These are phyloP conservation scores for Schizosaccharomyces lindneri DNA, from an alignment of 805 yeast genomes.

Conservation along the genomic window DNA sequence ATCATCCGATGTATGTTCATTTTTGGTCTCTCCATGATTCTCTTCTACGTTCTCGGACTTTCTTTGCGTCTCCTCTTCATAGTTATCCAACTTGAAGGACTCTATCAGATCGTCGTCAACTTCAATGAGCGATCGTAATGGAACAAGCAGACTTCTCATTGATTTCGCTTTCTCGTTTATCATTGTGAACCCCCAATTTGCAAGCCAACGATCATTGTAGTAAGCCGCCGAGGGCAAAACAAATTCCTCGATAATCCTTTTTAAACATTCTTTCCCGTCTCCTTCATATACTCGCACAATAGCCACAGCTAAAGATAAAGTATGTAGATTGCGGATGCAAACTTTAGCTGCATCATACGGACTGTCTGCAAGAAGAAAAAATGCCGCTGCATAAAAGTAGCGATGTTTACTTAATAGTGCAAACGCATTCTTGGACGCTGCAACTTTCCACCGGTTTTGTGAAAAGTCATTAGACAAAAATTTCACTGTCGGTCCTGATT, in stretches of 20 bases:
- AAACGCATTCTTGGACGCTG: conserved; percentile 81
- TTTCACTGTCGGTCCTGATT: conserved; percentile 56
- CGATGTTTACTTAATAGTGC: conserved; percentile 76
- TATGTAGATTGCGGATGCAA: conserved; percentile 38
- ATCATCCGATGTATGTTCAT: conserved; percentile 27
- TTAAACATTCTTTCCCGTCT: conserved; percentile 29
- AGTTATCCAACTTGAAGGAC: background rate
- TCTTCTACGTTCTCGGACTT: background rate
- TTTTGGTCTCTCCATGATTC: background rate
- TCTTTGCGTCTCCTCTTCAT: background rate
- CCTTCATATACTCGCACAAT: conserved; percentile 52
- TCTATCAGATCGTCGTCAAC: background rate
- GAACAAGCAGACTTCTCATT: conserved; percentile 18
- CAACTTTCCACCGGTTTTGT: conserved; percentile 56
- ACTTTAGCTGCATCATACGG: conserved; percentile 58
- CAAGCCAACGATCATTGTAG: conserved; percentile 54
- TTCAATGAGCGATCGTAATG: conserved; percentile 4
- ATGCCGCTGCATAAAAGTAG: conserved; percentile 64
- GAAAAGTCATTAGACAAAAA: conserved; percentile 56
- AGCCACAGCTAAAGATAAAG: conserved; percentile 51
- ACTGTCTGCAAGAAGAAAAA: conserved; percentile 57
- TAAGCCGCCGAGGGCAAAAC: conserved; percentile 32
- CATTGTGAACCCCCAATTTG: conserved; percentile 62
- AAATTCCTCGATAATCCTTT: conserved; percentile 22
- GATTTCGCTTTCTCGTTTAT: conserved; percentile 25